Evolutionary conservation across 352 stramenopile genomes (phyloP).

Genomic region (Pythium volutum): DNA sequence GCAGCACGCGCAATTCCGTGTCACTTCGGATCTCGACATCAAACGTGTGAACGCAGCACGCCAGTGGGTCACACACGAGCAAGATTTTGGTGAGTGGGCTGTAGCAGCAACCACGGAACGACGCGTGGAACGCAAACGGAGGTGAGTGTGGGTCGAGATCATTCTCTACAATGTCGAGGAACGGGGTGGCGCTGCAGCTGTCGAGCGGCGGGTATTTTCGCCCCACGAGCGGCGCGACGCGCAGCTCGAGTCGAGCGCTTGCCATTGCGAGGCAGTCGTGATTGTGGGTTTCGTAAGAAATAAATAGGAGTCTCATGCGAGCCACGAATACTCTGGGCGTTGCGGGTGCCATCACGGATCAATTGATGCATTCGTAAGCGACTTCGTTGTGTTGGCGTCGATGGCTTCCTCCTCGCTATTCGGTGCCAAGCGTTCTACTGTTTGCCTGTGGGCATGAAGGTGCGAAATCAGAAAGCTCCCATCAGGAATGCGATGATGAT

Average conservation of each 20-base stretch:
- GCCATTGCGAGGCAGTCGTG: slow-evolving; percentile 5
- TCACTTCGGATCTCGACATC: slow-evolving; percentile 24
- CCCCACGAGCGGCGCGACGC: slow-evolving; percentile 34
- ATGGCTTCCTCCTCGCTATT: not conserved
- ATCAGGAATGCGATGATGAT: slow-evolving; percentile 31
- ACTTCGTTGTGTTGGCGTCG: not conserved
- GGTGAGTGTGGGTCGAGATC: slow-evolving; percentile 13
- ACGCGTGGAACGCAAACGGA: slow-evolving; percentile 14
- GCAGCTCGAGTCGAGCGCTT: slow-evolving; percentile 23
- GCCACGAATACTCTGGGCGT: not conserved
- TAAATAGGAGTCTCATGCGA: not conserved
- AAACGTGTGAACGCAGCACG: slow-evolving; percentile 38
- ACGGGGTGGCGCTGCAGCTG: not conserved
- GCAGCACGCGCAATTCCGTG: slow-evolving; percentile 13
- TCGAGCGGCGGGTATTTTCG: slow-evolving; percentile 29
- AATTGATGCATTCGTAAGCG: not conserved
- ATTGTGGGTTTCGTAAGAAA: not conserved
- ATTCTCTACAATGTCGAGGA: slow-evolving; percentile 15
- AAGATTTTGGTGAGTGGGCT: slow-evolving; percentile 48
- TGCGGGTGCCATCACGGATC: too few relatives aligned
- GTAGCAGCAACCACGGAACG: slow-evolving; percentile 43
- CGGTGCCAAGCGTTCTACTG: too few relatives aligned
- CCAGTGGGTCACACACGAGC: slow-evolving; percentile 39
- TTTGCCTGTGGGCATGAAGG: too few relatives aligned
- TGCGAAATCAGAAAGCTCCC: slow-evolving; percentile 40